Base-by-base conservation (phyloP, 192 early-diverging fungal species). In the Coemansia sp. region DNA sequence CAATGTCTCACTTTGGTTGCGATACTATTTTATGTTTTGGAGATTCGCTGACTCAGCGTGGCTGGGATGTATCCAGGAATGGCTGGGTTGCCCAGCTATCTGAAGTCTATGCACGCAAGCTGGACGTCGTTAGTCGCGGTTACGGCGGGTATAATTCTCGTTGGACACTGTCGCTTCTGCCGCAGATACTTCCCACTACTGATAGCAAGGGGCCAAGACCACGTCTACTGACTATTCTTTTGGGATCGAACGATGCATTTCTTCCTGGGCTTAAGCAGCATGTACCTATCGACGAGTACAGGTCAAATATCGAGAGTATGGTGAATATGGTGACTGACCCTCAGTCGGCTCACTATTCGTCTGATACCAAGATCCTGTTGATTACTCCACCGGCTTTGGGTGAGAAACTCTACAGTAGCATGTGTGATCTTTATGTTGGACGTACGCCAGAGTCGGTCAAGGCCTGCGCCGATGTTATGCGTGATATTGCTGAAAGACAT, bases 1-100 rank as follows among this genome's bases (percentile, higher is more conserved):
- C 36, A 1, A 72, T 65, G 62, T 31, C 70, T 27, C 10, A 2
- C 18, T 29, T 40, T 1, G 4, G 34, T 40, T 65, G 62, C 64
- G 69, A 66, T 57, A 53, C 43, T 15, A 44, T 75, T 5, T 12
- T 83, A 41, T 75, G 70, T 13, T 44, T 84, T 16, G 81, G 81
- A 7, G 81, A 84, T 62, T 76, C 74, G 34, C 31, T 84, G 27
- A 79, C 81, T 2, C 81, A 84, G 73, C 76, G 65, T 52, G 76
- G 76, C 61, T 79, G 69, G 73, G 71, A 76, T 52, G 73, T 84
- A 1, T 40, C 29, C 31, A 70, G 65, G 55, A 41, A 36, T 58
- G 81, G 81, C 22, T 84, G 81, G 81, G 65, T 68, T 0, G 76
- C 81, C 1, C 81, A 84, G 62, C 62, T 84, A 10, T 39, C 81